Conservation (phyloP, 768 basidiomycete species). For the Lanmaoa pseudosensibilis region DNA sequence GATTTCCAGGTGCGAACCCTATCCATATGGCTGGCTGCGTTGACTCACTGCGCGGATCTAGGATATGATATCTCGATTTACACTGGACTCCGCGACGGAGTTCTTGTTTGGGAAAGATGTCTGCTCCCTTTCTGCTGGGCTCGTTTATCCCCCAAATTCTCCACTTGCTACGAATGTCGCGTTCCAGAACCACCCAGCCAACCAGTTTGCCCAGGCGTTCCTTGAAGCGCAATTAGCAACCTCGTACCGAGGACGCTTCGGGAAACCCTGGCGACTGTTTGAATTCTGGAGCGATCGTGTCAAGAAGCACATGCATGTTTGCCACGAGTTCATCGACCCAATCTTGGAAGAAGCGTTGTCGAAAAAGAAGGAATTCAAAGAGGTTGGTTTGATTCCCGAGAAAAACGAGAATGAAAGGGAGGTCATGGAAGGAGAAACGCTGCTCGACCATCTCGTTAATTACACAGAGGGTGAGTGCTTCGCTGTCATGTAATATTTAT, state of each 20-base stretch:
- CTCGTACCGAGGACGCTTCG: constrained; percentile 40
- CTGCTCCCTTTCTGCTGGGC: constrained; percentile 44
- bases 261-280: constrained; percentile 48
- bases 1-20: constrained; percentile 49
- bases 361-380: constrained; percentile 34
- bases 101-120: constrained; percentile 56
- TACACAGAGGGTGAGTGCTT: constrained; percentile 26
- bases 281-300: constrained; percentile 55
- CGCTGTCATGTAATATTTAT: background rate
- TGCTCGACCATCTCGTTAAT: constrained; percentile 32
- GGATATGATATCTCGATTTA: constrained; percentile 57
- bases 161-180: constrained; percentile 7
- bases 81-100: constrained; percentile 57
- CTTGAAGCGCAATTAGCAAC: constrained; percentile 45
- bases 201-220: constrained; percentile 50
- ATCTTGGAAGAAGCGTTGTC: constrained; percentile 49
- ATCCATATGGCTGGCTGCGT: background rate
- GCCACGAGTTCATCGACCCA: constrained; percentile 53
- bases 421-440: constrained; percentile 26
- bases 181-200: constrained; percentile 34
- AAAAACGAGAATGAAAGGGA: constrained; percentile 9
- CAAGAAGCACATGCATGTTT: constrained; percentile 43
- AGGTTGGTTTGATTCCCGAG: constrained; percentile 20
- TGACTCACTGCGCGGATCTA: constrained; percentile 17
- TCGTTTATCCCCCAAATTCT: constrained; percentile 46